These are phyloP conservation scores for Fraxinus angustifolia DNA, from an alignment of 305 asterid species.

Conservation along the genomic window DNA sequence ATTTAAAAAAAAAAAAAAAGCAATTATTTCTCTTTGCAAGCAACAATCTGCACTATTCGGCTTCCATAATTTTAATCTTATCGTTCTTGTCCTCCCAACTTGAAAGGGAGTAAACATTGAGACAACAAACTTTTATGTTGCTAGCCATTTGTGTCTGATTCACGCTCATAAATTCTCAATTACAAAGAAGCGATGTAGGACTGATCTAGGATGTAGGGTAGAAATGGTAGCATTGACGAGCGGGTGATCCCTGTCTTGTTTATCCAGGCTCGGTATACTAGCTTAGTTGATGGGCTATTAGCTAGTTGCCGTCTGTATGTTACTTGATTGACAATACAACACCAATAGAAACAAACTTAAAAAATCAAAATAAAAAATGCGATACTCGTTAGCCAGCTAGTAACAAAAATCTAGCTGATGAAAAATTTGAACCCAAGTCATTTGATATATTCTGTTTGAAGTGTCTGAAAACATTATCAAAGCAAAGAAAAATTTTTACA, in stretches of 20 bases:
- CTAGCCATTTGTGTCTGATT: neutral
- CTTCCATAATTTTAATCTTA: neutral
- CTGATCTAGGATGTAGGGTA: neutral
- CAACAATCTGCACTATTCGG: neutral
- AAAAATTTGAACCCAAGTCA: neutral
- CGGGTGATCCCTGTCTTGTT: too few relatives aligned
- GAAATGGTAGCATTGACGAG: neutral
- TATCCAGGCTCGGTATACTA: neutral
- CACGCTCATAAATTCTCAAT: neutral
- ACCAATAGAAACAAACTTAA: neutral
- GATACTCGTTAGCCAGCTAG: neutral
- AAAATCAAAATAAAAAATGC: too few relatives aligned
- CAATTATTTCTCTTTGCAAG: neutral
- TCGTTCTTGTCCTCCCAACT: neutral
- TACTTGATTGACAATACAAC: neutral
- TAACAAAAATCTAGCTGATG: neutral
- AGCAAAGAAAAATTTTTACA: neutral
- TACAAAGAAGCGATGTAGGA: neutral
- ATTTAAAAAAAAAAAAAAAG: neutral
- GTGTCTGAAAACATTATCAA: neutral
- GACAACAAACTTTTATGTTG: neutral
- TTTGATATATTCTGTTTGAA: neutral
- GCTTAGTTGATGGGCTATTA: neutral
- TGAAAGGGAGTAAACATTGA: neutral
- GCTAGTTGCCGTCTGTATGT: neutral